These are phyloP conservation scores for Kalmanozyma brasiliensis DNA, from an alignment of 1,284 basidiomycete genomes.

Conservation along the genomic window DNA sequence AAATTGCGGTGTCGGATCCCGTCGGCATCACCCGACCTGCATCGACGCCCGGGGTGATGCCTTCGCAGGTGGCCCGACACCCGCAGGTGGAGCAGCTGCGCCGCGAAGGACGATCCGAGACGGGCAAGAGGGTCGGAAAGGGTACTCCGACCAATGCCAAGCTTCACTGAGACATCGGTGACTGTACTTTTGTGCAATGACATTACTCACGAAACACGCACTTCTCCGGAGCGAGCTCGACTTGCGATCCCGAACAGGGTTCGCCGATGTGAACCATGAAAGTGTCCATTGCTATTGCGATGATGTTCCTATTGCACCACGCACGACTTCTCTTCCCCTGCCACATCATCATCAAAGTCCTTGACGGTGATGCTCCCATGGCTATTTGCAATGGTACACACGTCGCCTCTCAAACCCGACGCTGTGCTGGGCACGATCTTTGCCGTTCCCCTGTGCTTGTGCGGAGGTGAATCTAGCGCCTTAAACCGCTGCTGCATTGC, in stretches of 20 bases:
- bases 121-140: constrained; percentile 42
- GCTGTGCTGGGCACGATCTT: constrained; percentile 46
- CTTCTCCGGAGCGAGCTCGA: no score
- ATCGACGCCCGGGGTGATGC: constrained; percentile 35
- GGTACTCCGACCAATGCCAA: constrained; percentile 46
- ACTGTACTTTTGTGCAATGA: constrained; percentile 17
- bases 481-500: constrained; percentile 38
- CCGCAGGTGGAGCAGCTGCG: constrained; percentile 46
- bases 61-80: constrained; percentile 36
- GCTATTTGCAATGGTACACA: constrained; percentile 36
- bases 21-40: constrained; percentile 38
- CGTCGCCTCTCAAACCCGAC: constrained; percentile 45
- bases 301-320: constrained; percentile 14
- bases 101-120: constrained; percentile 35
- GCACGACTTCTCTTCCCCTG: constrained; percentile 7
- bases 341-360: constrained; percentile 23
- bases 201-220: not conserved
- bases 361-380: constrained; percentile 44
- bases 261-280: no score
- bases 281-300: constrained; percentile 2
- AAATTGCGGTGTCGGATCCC: constrained; percentile 30
- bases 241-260: no score
- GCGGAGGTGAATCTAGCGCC: constrained; percentile 32
- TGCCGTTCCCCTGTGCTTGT: constrained; percentile 54
- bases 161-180: constrained; percentile 9